phyloP scores from a whole-genome alignment of 1,284 basidiomycete species.

The Ustilago xerochloae region DNA sequence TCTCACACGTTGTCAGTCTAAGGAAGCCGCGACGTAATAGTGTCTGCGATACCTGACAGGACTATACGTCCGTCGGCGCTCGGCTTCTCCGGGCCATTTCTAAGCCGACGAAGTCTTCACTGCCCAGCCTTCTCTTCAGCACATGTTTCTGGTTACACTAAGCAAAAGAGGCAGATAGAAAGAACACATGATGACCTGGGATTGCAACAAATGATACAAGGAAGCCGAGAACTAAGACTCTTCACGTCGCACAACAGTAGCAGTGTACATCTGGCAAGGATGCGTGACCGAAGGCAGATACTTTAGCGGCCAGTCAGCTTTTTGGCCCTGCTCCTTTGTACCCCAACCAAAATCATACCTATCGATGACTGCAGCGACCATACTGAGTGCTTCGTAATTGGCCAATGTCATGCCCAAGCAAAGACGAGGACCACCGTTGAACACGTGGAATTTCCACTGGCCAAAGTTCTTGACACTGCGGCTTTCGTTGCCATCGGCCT shows the following conservation, averaged over 20 bases:
- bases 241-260: conserved; percentile 37
- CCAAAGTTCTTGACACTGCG: conserved; percentile 34
- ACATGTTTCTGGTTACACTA: background rate
- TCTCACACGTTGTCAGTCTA: too few relatives aligned
- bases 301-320: conserved; percentile 47
- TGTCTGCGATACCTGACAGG: background rate
- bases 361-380: conserved; percentile 31
- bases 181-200: background rate
- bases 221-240: background rate
- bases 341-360: conserved; percentile 55
- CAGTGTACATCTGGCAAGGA: conserved; percentile 49
- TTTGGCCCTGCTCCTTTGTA: conserved; percentile 50
- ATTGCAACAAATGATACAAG: background rate
- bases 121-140: background rate
- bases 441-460: conserved; percentile 61
- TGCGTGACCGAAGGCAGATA: conserved; percentile 55
- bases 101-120: background rate
- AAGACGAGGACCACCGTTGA: conserved; percentile 59
- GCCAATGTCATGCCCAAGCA: conserved; percentile 60
- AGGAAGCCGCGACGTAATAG: too few relatives aligned
- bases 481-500: conserved; percentile 27
- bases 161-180: background rate
- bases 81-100: background rate
- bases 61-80: background rate
- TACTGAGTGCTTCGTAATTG: conserved; percentile 52